These are phyloP conservation scores for Aspergillus egyptiacus DNA, from an alignment of 495 filamentous ascomycete species.

Conservation along the genomic window DNA sequence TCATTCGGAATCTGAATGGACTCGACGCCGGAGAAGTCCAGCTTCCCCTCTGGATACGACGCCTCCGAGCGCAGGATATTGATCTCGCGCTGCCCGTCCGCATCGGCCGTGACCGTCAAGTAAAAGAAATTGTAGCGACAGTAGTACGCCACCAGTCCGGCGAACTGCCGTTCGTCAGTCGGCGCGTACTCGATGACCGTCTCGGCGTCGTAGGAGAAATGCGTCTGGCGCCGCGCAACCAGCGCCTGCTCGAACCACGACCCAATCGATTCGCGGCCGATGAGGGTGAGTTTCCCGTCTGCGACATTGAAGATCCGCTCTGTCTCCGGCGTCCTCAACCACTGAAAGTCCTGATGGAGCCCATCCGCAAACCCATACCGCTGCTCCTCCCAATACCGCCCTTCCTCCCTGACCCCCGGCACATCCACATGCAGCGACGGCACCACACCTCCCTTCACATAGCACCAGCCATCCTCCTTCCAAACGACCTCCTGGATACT, in stretches of 20 bases:
- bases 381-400: conserved; percentile 4
- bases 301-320: conserved; percentile 6
- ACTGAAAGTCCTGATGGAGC: conserved; percentile 8
- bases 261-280: conserved; percentile 14
- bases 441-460: conserved; percentile 3
- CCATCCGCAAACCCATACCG: conserved; percentile 4
- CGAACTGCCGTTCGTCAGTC: conserved; percentile 6
- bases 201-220: conserved; percentile 11
- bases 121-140: conserved; percentile 13
- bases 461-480: conserved; percentile 7
- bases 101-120: conserved; percentile 4
- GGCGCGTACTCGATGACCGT: conserved; percentile 4
- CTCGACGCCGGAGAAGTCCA: background rate
- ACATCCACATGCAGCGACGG: conserved; percentile 9
- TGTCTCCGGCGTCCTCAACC: conserved; percentile 8
- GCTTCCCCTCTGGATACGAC: conserved; percentile 6
- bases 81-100: conserved; percentile 7
- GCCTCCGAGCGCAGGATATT: conserved; percentile 6
- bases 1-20: conserved; percentile 1
- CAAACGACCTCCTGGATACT: conserved; percentile 6
- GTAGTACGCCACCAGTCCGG: conserved; percentile 6
- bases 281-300: background rate
- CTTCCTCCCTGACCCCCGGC: background rate
- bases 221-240: conserved; percentile 9
- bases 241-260: conserved; percentile 15